Percentiles rank a stretch among this genome's conserved stretches.
phyloP scores from a whole-genome alignment of 495 filamentous ascomycete species.

The Annulohypoxylon stygium region DNA sequence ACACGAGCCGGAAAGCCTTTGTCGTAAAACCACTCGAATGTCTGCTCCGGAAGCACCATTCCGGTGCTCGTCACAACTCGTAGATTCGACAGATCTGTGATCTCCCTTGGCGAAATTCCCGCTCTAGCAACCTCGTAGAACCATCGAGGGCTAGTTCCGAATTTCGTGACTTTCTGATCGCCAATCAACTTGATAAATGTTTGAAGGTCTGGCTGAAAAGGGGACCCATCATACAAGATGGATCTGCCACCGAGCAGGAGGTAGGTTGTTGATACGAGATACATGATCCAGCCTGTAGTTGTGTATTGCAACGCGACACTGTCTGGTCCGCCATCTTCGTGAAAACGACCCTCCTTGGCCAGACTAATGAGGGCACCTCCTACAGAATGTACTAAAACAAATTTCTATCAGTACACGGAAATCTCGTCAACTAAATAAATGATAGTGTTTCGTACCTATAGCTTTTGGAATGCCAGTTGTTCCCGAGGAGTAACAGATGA shows the following conservation, averaged over 20 bases:
- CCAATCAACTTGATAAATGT: constrained; percentile 71
- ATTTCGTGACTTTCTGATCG: constrained; percentile 69
- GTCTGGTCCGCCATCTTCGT: constrained; percentile 64
- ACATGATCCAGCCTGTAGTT: constrained; percentile 90
- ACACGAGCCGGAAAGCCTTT: constrained; percentile 73
- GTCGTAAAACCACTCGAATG: constrained; percentile 89
- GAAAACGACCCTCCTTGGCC: constrained; percentile 72
- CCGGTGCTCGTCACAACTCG: constrained; percentile 75
- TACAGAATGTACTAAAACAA: constrained; percentile 69
- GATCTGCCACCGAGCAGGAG: constrained; percentile 69
- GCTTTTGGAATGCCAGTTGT: constrained; percentile 82
- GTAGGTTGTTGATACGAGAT: constrained; percentile 67
- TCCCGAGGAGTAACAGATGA: constrained; percentile 78
- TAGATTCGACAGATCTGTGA: constrained; percentile 71
- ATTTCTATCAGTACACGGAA: not conserved
- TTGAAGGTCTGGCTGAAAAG: constrained; percentile 74
- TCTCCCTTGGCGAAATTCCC: constrained; percentile 68
- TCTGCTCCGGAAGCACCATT: constrained; percentile 79
- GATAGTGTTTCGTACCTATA: constrained; percentile 54
- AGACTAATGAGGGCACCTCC: constrained; percentile 71
- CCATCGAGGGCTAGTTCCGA: constrained; percentile 81
- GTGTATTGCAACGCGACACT: constrained; percentile 70
- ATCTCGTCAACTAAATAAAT: not conserved
- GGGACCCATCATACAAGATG: constrained; percentile 82
- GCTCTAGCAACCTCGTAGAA: constrained; percentile 75